Percentiles rank a stretch among this genome's conserved stretches.
phyloP scores from a whole-genome alignment of 306 rosid species.

The peach (Prunus persica) region DNA sequence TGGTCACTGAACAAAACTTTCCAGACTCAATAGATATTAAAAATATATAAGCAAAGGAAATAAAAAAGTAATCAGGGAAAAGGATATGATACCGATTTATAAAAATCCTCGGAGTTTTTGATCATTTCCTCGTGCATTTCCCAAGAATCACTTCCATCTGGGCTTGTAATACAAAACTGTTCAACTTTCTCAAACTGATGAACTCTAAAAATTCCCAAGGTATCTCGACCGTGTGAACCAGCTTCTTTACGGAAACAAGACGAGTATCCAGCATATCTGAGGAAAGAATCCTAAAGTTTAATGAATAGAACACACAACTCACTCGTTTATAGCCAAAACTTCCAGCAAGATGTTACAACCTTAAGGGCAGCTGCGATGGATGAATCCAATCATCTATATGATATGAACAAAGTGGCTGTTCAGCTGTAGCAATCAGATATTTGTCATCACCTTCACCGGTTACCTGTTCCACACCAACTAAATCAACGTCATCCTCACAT shows the following conservation, averaged over 20 bases:
- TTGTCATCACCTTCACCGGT: constrained; percentile 99
- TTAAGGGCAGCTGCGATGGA: constrained; percentile 82
- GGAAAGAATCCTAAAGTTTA: background rate
- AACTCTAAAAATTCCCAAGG: constrained; percentile 88
- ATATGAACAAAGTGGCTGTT: constrained; percentile 91
- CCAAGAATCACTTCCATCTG: constrained; percentile 83
- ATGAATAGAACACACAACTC: constrained; percentile 5
- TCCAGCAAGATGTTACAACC: constrained; percentile 40
- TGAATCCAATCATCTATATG: constrained; percentile 94
- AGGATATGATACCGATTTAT: constrained; percentile 46
- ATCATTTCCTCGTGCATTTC: constrained; percentile 96
- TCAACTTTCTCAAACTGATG: constrained; percentile 98
- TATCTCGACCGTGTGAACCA: constrained; percentile 97
- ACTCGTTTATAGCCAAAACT: background rate
- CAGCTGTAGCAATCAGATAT: constrained; percentile 95
- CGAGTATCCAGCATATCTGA: constrained; percentile 92
- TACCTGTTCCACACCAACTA: constrained; percentile 44
- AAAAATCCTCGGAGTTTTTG: constrained; percentile 85
- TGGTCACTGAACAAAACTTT: background rate
- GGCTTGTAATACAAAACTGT: constrained; percentile 87
- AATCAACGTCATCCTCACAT: constrained; percentile 1
- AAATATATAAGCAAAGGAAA: background rate
- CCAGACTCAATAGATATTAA: background rate
- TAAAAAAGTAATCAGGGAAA: constrained; percentile 9
- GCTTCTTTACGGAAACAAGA: constrained; percentile 99